Evolutionary conservation across 495 filamentous ascomycete species (phyloP).

Genomic region (Hypoxylon perforatum): DNA sequence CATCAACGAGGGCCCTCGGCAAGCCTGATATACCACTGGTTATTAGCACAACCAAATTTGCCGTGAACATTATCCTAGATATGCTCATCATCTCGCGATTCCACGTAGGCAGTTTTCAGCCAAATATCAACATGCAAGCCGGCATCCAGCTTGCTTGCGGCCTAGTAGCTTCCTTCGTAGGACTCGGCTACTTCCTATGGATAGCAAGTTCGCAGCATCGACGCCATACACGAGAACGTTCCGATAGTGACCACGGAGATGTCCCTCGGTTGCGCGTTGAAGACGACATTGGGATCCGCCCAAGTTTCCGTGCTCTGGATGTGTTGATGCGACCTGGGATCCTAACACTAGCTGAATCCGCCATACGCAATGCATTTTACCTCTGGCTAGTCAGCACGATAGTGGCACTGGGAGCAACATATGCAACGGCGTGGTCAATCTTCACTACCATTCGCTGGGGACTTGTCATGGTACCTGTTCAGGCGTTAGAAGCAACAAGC

Average conservation of each 20-base stretch:
- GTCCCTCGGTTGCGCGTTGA: not conserved
- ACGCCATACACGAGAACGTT: not conserved
- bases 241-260: not conserved
- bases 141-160: constrained; percentile 71
- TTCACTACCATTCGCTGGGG: constrained; percentile 86
- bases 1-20: constrained; percentile 73
- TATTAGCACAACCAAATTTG: constrained; percentile 71
- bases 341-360: constrained; percentile 71
- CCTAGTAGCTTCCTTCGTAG: constrained; percentile 64
- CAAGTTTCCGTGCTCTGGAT: constrained; percentile 57
- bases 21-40: constrained; percentile 78
- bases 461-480: constrained; percentile 79
- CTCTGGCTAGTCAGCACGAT: constrained; percentile 77
- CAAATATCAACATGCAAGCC: constrained; percentile 72
- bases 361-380: constrained; percentile 75
- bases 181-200: constrained; percentile 70
- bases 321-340: constrained; percentile 66
- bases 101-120: constrained; percentile 65
- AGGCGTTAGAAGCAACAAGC: constrained; percentile 71
- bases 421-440: constrained; percentile 79
- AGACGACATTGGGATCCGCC: constrained; percentile 36
- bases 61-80: constrained; percentile 76
- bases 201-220: constrained; percentile 44
- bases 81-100: constrained; percentile 75
- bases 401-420: constrained; percentile 68